Conservation (phyloP, 1,284 basidiomycete species). For the Leccinum colubrinum region DNA sequence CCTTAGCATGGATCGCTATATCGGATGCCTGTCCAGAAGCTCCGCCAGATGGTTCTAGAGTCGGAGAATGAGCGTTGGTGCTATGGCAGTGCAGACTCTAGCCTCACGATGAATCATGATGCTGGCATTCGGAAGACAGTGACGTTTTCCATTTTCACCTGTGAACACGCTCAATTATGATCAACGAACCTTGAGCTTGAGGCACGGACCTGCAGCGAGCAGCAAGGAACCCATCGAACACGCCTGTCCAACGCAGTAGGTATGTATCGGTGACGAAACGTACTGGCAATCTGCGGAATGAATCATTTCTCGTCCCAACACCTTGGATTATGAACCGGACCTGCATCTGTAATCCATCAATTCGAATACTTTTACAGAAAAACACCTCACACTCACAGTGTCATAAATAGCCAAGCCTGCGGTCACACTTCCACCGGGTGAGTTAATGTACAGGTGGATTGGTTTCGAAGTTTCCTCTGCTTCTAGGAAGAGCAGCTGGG, state of each 20-base stretch:
- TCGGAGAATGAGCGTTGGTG: conserved; percentile 9
- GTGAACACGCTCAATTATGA: conserved; percentile 14
- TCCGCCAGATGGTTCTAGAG: conserved; percentile 87
- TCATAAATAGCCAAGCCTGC: conserved; percentile 95
- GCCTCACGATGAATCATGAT: conserved; percentile 95
- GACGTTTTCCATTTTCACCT: conserved; percentile 83
- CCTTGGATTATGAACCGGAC: conserved; percentile 36
- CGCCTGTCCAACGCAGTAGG: conserved; percentile 91
- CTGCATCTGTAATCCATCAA: conserved; percentile 63
- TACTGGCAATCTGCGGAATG: conserved; percentile 52
- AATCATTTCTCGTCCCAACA: conserved; percentile 10
- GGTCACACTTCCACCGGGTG: conserved; percentile 91
- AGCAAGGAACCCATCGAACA: conserved; percentile 93
- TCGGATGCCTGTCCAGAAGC: conserved; percentile 92
- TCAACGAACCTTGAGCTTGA: conserved; percentile 8
- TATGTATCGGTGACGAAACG: conserved; percentile 90
- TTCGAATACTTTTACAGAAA: conserved; percentile 8
- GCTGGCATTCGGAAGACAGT: conserved; percentile 86
- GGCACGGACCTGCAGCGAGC: conserved; percentile 67
- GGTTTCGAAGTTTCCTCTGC: conserved; percentile 91
- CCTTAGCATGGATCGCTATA: conserved; percentile 91
- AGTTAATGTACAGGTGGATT: conserved; percentile 93
- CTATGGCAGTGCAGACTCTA: conserved; percentile 9
- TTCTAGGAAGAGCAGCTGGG: conserved; percentile 91
- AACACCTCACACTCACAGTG: conserved; percentile 53